phyloP scores from a whole-genome alignment of 495 filamentous ascomycete genomes.

The Trypethelium eluteriae region DNA sequence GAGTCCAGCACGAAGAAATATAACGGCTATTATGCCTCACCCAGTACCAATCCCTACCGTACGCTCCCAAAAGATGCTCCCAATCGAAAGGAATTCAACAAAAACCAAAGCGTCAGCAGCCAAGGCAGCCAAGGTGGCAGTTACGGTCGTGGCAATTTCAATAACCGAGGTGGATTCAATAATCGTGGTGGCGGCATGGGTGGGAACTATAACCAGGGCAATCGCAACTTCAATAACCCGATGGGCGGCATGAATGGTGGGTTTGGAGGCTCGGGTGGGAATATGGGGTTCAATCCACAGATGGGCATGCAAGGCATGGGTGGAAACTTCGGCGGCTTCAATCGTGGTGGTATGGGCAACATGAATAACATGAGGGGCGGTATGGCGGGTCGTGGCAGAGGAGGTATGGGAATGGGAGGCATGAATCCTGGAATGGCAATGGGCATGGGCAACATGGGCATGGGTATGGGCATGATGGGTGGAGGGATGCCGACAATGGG shows the following conservation, averaged over 20 bases:
- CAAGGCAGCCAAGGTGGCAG: conserved; percentile 36
- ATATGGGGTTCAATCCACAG: conserved; percentile 15
- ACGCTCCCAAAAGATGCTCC: conserved; percentile 89
- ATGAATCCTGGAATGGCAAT: conserved; percentile 43
- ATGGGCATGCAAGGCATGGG: conserved; percentile 25
- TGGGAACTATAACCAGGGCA: conserved; percentile 31
- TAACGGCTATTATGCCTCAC: conserved; percentile 65
- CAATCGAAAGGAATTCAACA: conserved; percentile 52
- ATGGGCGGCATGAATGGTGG: conserved; percentile 13
- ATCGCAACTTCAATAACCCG: conserved; percentile 29
- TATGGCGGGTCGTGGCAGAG: conserved; percentile 50
- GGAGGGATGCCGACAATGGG: conserved; percentile 40
- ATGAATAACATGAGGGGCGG: conserved; percentile 31
- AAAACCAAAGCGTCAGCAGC: conserved; percentile 43
- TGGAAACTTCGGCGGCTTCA: conserved; percentile 25
- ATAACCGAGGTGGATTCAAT: conserved; percentile 30
- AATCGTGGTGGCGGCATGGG: conserved; percentile 31
- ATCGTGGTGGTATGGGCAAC: conserved; percentile 17
- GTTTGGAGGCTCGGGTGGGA: conserved; percentile 26
- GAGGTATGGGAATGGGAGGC: conserved; percentile 52
- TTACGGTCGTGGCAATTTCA: conserved; percentile 34
- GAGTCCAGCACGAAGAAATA: conserved; percentile 55
- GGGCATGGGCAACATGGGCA: conserved; percentile 12
- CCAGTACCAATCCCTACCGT: conserved; percentile 76
- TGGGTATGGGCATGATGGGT: conserved; percentile 34